These are phyloP conservation scores for Aspergillus baeticus DNA, from an alignment of 495 filamentous ascomycete species.

Conservation along the genomic window DNA sequence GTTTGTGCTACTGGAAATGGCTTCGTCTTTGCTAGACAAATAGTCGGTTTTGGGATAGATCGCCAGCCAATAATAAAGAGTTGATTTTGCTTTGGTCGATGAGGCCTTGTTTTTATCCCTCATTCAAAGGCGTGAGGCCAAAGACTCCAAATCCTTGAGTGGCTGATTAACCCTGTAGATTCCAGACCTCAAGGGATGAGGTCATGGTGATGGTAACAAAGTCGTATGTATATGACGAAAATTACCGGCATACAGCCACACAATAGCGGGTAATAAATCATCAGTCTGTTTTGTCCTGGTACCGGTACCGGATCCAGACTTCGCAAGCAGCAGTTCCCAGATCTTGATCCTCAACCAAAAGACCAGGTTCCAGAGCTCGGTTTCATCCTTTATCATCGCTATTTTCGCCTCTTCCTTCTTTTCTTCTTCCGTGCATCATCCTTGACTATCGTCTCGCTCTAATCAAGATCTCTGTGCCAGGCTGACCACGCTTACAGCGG, in stretches of 20 bases:
- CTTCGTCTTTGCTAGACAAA: conserved; percentile 1
- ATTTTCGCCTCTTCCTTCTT: not conserved
- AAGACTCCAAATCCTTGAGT: not conserved
- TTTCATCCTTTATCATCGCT: conserved; percentile 4
- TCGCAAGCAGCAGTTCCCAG: not conserved
- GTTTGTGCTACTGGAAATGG: not conserved
- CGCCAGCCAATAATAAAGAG: not conserved
- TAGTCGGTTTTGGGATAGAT: not conserved
- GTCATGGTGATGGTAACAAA: conserved; percentile 17
- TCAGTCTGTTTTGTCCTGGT: conserved; percentile 10
- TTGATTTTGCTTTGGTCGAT: not conserved
- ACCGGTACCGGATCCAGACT: no score
- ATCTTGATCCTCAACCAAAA: not conserved
- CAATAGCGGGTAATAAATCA: conserved; percentile 11
- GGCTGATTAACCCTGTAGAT: conserved; percentile 5
- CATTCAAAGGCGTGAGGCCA: not conserved
- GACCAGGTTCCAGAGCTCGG: not conserved
- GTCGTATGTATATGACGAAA: conserved; percentile 4
- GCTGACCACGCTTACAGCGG: conserved; percentile 5
- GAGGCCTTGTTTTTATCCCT: not conserved
- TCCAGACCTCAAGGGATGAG: conserved; percentile 11
- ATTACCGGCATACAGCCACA: not conserved
- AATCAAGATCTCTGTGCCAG: conserved; percentile 7
- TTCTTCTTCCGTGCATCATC: conserved; percentile 8
- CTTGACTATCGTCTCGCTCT: conserved; percentile 6